These are phyloP conservation scores for Exophiala mesophila DNA, from an alignment of 2,329 filamentous ascomycete genomes.

Conservation along the genomic window DNA sequence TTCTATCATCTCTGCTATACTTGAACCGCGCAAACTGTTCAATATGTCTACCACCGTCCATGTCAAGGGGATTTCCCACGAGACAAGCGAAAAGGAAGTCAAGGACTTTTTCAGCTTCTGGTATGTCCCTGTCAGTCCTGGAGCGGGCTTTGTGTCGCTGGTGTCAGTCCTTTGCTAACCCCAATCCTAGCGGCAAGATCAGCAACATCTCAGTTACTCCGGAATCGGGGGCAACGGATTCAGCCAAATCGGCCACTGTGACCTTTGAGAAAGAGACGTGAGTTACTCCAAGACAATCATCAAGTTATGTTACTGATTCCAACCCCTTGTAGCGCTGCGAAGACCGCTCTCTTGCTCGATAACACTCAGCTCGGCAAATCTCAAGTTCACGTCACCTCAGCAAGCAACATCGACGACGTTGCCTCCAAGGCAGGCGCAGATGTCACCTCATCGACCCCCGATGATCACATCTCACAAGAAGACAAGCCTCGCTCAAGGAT, in stretches of 20 bases:
- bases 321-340: conserved; percentile 58
- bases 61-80: conserved; percentile 79
- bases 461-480: conserved; percentile 73
- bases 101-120: conserved; percentile 89
- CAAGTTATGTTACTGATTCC: neutral
- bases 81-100: conserved; percentile 85
- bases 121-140: conserved; percentile 48
- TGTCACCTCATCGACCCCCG: conserved; percentile 47
- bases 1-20: too few species aligned
- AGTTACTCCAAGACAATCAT: conserved; percentile 31
- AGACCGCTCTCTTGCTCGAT: conserved; percentile 93
- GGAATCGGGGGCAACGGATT: conserved; percentile 48
- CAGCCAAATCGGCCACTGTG: conserved; percentile 79
- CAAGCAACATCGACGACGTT: conserved; percentile 61
- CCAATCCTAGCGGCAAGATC: conserved; percentile 73
- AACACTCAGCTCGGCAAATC: conserved; percentile 83
- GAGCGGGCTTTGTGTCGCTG: conserved; percentile 22
- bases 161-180: neutral
- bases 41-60: conserved; percentile 62
- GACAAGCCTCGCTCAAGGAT: conserved; percentile 95
- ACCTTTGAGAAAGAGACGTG: conserved; percentile 91
- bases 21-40: too few species aligned
- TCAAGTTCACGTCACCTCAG: conserved; percentile 72
- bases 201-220: conserved; percentile 70
- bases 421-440: conserved; percentile 56